Percentiles rank a stretch among this genome's conserved stretches.
These are phyloP conservation scores for Chytridium lagenaria DNA, from an alignment of 371 early-diverging fungal species.

Conservation along the genomic window DNA sequence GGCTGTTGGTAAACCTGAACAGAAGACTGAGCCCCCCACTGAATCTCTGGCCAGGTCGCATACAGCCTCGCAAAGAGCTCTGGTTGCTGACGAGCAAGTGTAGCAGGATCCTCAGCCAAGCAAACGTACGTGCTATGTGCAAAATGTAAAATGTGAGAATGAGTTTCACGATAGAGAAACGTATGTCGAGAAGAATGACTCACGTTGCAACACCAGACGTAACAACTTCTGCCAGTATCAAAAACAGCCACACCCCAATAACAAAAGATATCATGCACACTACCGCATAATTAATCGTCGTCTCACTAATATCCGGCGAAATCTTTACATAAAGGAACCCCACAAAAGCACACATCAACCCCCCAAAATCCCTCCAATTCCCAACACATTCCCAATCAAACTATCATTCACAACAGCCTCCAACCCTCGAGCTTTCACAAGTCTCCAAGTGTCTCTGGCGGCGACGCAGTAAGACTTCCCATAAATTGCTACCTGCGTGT, in stretches of 20 bases:
- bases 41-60: conserved; percentile 27
- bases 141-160: too few species aligned
- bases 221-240: conserved; percentile 31
- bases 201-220: conserved; percentile 26
- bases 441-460: conserved; percentile 83
- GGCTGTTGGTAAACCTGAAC: too few species aligned
- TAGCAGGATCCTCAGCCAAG: conserved; percentile 38
- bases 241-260: conserved; percentile 36
- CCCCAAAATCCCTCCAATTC: conserved; percentile 47
- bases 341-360: conserved; percentile 43
- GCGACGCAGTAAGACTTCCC: conserved; percentile 88
- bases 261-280: conserved; percentile 24
- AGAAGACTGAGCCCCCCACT: conserved; percentile 24
- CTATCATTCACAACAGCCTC: conserved; percentile 89
- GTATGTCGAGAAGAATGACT: not conserved
- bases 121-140: conserved; percentile 27
- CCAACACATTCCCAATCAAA: conserved; percentile 70
- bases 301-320: conserved; percentile 7
- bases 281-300: conserved; percentile 12
- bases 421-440: conserved; percentile 85
- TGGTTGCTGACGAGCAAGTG: conserved; percentile 30
- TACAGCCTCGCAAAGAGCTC: conserved; percentile 25
- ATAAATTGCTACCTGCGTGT: conserved; percentile 83
- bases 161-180: too few species aligned
- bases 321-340: conserved; percentile 34